Conservation (phyloP, 2,329 filamentous ascomycete genomes). For the Corynespora cassiicola region DNA sequence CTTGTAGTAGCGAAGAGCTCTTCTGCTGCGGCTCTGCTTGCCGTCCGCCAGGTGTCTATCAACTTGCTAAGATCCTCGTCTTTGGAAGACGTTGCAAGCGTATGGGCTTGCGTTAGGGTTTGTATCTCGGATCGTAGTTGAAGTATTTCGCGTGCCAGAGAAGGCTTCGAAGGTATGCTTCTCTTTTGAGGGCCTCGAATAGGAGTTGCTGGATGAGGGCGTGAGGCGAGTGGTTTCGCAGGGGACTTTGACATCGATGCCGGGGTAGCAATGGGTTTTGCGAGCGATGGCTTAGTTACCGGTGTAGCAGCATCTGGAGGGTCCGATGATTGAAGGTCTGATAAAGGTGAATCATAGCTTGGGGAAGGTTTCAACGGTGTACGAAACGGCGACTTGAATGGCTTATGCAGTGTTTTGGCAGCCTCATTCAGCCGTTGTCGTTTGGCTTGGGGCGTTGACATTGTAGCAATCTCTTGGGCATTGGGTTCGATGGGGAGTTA, state of each 20-base stretch:
- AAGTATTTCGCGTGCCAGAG: conserved; percentile 38
- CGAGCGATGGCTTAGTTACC: conserved; percentile 3
- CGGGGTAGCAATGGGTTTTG: conserved; percentile 2
- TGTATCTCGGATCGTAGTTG: conserved; percentile 47
- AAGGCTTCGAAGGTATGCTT: conserved; percentile 23
- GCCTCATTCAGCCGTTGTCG: conserved; percentile 68
- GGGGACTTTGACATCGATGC: neutral
- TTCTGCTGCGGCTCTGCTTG: conserved; percentile 69
- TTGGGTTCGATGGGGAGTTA: no score
- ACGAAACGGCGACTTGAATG: conserved; percentile 74
- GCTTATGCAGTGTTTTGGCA: conserved; percentile 67
- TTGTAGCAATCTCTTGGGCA: conserved; percentile 28
- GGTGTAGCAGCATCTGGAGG: conserved; percentile 20
- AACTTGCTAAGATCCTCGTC: conserved; percentile 64
- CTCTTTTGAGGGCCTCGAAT: conserved; percentile 20
- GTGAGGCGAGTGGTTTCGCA: conserved; percentile 22
- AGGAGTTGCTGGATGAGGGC: conserved; percentile 14
- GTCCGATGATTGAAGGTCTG: conserved; percentile 24
- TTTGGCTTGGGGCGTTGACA: conserved; percentile 64
- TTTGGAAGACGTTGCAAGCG: conserved; percentile 40
- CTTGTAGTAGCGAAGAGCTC: conserved; percentile 68
- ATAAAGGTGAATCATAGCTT: conserved; percentile 24
- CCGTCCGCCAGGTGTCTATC: conserved; percentile 66
- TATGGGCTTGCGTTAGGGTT: conserved; percentile 49
- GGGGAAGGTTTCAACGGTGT: conserved; percentile 44